Evolutionary conservation across 2,329 filamentous ascomycete species (phyloP), one percentile per base, ranked within the genome.

Genomic region (Ceratocystiopsis brevicomis): DNA sequence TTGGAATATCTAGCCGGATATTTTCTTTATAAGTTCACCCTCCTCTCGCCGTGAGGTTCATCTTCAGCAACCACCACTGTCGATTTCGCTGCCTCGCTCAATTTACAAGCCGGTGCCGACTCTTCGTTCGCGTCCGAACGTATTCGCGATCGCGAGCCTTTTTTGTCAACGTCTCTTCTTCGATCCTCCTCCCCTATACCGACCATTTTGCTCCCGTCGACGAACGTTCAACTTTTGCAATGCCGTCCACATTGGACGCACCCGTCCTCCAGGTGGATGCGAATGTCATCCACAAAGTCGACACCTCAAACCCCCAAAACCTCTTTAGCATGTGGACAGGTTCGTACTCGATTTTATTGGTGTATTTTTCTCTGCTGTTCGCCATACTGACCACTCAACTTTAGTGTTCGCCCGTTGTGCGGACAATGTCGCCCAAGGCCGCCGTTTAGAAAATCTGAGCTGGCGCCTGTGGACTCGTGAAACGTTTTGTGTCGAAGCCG

Each of bases 301-400:
- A 96, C 63, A 94, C 88, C 1, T 73, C 80, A 52, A 93, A 93
- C 60, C 79, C 84, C 25, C 84, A 93, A 63, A 92, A 87, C 57
- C 75, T 96, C 42, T 92, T 90, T 64, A 87, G 83, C 67, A 92
- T 96, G 75, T 94, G 87, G 86, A 88, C 85, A 60, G 84, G 86
- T 93, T 64, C 25, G 25, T 30, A 11, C 25, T 30, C 10, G 6
- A 9, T 6, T 9, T 9, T 30, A 4, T 30, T 30, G 25, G 25
- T 6, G 6, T 30, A 30, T 73, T 30, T 30, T 9, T 2, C 10
- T 30, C 8, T 30, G 25, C 2, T 30, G 5, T 10, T 30, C 25
- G 4, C 8, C 21, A 6, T 6, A 9, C 25, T 30, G 25, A 30
- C 25, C 6, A 82, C 32, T 9, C 6, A 37, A 33, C 43, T 41